These are phyloP conservation scores for Salix brachista DNA, from an alignment of 345 rosid genomes.

Conservation along the genomic window DNA sequence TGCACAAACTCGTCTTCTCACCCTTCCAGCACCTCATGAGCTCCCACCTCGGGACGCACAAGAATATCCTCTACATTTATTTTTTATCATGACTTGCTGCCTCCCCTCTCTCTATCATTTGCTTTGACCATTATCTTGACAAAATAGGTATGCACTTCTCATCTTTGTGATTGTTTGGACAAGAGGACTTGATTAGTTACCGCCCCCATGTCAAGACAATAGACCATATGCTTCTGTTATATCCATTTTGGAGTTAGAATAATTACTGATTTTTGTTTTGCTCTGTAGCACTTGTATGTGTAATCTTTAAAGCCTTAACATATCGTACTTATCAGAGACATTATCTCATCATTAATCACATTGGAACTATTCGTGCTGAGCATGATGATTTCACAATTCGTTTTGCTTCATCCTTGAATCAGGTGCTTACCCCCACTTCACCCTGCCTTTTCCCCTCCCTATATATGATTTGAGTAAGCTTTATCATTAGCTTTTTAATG, in stretches of 20 bases:
- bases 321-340: slow-evolving; percentile 83
- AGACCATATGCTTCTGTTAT: neutral
- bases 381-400: slow-evolving; percentile 95
- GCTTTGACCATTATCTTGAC: neutral
- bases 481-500: slow-evolving; percentile 1
- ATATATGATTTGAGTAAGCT: neutral
- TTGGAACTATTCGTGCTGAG: slow-evolving; percentile 89
- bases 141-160: neutral
- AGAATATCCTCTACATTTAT: slow-evolving; percentile 69
- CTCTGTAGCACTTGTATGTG: slow-evolving; percentile 4
- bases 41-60: slow-evolving; percentile 83
- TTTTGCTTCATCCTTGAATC: slow-evolving; percentile 86
- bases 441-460: neutral
- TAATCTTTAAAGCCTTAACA: slow-evolving; percentile 57
- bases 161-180: neutral
- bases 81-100: neutral
- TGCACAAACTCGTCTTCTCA: slow-evolving; percentile 84
- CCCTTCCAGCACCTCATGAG: slow-evolving; percentile 95
- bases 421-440: slow-evolving; percentile 43
- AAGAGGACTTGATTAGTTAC: neutral
- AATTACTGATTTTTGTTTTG: neutral
- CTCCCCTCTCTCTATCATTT: neutral
- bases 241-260: neutral
- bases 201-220: neutral
- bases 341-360: slow-evolving; percentile 77